phyloP scores from a whole-genome alignment of 2,329 filamentous ascomycete genomes.

The Colletotrichum viniferum region DNA sequence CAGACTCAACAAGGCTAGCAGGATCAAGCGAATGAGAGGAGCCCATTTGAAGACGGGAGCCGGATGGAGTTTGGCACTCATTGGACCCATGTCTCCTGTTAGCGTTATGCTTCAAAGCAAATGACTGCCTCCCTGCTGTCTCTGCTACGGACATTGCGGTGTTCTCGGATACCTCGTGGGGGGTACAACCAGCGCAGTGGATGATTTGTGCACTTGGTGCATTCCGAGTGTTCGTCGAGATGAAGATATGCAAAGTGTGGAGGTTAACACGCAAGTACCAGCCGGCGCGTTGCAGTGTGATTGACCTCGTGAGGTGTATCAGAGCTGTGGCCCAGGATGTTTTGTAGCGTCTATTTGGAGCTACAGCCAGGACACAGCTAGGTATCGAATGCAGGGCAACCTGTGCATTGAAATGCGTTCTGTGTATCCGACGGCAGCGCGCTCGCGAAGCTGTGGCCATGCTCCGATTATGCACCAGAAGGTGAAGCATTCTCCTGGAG shows the following conservation, averaged over 20 bases:
- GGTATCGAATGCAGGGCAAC: not conserved
- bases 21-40: not conserved
- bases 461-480: not conserved
- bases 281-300: constrained; percentile 5
- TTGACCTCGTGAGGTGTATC: constrained; percentile 4
- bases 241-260: constrained; percentile 9
- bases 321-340: not conserved
- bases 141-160: not conserved
- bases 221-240: not conserved
- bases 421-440: not conserved
- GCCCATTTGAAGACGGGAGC: not conserved
- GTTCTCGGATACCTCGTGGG: not conserved
- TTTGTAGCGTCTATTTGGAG: not conserved
- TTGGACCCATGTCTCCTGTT: not conserved
- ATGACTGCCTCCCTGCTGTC: not conserved
- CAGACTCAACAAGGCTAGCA: not conserved
- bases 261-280: constrained; percentile 1
- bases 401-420: not conserved
- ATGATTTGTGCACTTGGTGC: not conserved
- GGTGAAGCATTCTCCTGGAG: not conserved
- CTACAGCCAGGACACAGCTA: not conserved
- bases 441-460: not conserved
- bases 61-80: not conserved
- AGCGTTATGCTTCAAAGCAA: not conserved
- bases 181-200: not conserved